These are phyloP conservation scores for Parietaria judaica DNA, from an alignment of 306 rosid genomes.

Conservation along the genomic window DNA sequence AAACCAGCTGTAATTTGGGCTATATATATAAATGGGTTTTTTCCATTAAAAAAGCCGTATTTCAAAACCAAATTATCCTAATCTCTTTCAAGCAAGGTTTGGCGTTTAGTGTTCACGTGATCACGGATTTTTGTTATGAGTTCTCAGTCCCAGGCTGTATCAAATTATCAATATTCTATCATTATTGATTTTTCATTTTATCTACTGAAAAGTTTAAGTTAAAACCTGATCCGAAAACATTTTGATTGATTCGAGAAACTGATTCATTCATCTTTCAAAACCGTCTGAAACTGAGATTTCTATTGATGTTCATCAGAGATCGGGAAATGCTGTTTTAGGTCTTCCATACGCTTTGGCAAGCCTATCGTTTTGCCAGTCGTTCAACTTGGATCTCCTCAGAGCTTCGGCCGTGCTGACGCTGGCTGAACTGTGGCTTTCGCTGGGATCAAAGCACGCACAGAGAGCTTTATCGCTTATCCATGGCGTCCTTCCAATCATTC, in stretches of 20 bases:
- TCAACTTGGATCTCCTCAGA: constrained; percentile 91
- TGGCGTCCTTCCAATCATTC: constrained; percentile 86
- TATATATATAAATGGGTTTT: too few species aligned
- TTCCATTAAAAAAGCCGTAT: too few species aligned
- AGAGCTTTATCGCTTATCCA: constrained; percentile 81
- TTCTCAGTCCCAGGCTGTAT: too few species aligned
- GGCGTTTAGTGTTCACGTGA: too few species aligned
- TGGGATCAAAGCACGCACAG: constrained; percentile 83
- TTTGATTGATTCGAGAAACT: neutral
- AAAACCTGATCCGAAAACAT: too few species aligned
- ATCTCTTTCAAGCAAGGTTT: too few species aligned
- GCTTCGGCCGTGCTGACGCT: constrained; percentile 87
- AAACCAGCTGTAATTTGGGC: too few species aligned
- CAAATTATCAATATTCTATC: too few species aligned
- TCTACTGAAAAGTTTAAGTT: too few species aligned
- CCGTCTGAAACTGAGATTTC: neutral
- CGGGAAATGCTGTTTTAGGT: constrained; percentile 89
- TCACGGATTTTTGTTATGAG: too few species aligned
- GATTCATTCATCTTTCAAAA: neutral
- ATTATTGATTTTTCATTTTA: too few species aligned
- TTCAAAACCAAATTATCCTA: too few species aligned
- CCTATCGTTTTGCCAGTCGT: constrained; percentile 88
- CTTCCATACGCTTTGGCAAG: constrained; percentile 93
- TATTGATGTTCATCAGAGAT: constrained; percentile 48
- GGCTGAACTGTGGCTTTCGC: constrained; percentile 89